Conservation (phyloP, 1,284 basidiomycete species). For the Ceratobasidium sp. region DNA sequence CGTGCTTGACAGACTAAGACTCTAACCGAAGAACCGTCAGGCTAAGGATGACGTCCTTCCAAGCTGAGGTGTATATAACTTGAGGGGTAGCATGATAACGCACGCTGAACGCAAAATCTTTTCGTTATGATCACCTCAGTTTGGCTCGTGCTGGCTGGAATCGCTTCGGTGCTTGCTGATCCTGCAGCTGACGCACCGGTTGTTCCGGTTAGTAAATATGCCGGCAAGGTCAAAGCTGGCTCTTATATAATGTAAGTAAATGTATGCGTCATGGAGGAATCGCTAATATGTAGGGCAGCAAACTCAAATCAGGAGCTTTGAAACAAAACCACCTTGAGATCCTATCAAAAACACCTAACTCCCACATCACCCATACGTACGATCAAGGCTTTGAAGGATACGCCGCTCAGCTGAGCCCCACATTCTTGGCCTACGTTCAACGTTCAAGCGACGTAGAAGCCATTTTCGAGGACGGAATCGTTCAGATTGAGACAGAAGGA, state of each 20-base stretch:
- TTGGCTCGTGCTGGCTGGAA: conserved; percentile 1
- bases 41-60: too few relatives aligned
- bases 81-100: too few relatives aligned
- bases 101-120: too few relatives aligned
- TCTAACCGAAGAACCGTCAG: too few relatives aligned
- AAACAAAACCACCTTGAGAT: neutral
- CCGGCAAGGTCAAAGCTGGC: neutral
- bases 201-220: conserved; percentile 10
- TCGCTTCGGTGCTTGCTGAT: conserved; percentile 24
- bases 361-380: neutral
- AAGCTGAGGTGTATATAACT: too few relatives aligned
- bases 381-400: conserved; percentile 25
- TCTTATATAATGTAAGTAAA: conserved; percentile 17
- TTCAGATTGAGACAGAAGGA: neutral
- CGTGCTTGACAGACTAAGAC: too few relatives aligned
- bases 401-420: conserved; percentile 11
- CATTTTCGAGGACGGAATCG: conserved; percentile 17
- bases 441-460: conserved; percentile 2
- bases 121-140: neutral
- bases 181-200: neutral
- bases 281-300: too few relatives aligned
- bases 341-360: neutral
- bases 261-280: too few relatives aligned
- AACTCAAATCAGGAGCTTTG: neutral
- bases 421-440: neutral